phyloP scores from a whole-genome alignment of 2,329 filamentous ascomycete genomes.

The Xylariaceae sp. region DNA sequence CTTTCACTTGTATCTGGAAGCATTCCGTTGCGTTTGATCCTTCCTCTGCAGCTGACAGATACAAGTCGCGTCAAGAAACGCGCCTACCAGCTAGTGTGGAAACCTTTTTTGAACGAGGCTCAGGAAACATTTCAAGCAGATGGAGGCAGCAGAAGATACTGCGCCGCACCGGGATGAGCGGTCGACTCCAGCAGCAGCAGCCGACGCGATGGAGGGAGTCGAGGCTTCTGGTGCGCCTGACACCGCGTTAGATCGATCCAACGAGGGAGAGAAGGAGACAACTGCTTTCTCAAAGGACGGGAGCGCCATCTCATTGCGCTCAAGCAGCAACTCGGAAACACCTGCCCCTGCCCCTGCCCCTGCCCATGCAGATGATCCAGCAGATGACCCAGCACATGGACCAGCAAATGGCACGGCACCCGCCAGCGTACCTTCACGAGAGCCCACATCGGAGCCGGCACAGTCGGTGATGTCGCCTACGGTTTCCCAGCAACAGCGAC shows the following conservation, averaged over 20 bases:
- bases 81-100: too few relatives aligned
- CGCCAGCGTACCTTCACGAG: not conserved
- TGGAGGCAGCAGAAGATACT: not conserved
- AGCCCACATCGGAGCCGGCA: not conserved
- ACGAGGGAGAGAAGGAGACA: too few relatives aligned
- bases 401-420: not conserved
- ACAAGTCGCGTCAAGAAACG: too few relatives aligned
- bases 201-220: not conserved
- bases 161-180: not conserved
- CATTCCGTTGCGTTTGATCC: too few relatives aligned
- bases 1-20: too few relatives aligned
- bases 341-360: not conserved
- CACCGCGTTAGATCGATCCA: too few relatives aligned
- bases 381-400: not conserved
- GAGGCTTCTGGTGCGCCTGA: not conserved
- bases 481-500: not conserved
- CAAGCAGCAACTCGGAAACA: not conserved
- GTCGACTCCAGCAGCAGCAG: not conserved
- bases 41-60: too few relatives aligned
- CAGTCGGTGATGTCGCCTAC: not conserved
- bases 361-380: slow-evolving; percentile 6
- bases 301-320: too few relatives aligned
- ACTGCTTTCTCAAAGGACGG: too few relatives aligned
- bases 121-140: too few relatives aligned
- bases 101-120: too few relatives aligned